Evolutionary conservation across 495 filamentous ascomycete genomes (phyloP), one percentile per base, ranked within the genome.

Genomic region (Penicillium bovifimosum): DNA sequence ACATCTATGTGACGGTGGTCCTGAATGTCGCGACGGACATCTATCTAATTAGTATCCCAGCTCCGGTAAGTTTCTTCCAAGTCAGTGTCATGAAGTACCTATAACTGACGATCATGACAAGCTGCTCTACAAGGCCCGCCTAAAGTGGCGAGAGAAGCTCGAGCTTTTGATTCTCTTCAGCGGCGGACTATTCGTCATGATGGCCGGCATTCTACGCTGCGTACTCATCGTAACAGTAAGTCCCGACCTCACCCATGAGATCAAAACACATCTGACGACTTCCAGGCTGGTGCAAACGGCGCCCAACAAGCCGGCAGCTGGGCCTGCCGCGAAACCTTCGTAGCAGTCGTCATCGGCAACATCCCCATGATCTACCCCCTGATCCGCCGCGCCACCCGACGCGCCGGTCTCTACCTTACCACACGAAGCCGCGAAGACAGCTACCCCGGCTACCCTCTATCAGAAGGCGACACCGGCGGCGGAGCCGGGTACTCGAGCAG

Each of bases 241-340:
- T 49, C 14, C 4, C n/a, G 5, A 11, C 13, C 9, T 27, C 18
- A 29, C 33, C 32, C 9, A 28, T 5, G 16, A 0, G 4, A n/a
- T 14, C 0, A 27, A 27, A 3, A 14, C 16, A 27, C 13, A 29
- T 13, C 39, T 52, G 35, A 38, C 6, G 9, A 1, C 7, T 39
- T n/a, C 14, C 27, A 76, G 73, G 67, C 70, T 36, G 72, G 72
- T 24, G 70, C 71, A 18, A 73, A 79, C 58, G 70, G 69, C 47
- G 76, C 77, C 44, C 61, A 72, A 32, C 73, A 81, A 70, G 78
- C 79, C 7, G 80, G 80, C 34, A 75, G 72, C 67, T 85, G 82
- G 82, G 80, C 82, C 43, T 76, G 79, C 53, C 80, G 81, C 42
- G 82, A 84, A 55, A 82, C 80, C 32, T 84, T 85, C 55, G 78